phyloP scores from a whole-genome alignment of 1,284 basidiomycete species.

The Clitocybe nebularis region DNA sequence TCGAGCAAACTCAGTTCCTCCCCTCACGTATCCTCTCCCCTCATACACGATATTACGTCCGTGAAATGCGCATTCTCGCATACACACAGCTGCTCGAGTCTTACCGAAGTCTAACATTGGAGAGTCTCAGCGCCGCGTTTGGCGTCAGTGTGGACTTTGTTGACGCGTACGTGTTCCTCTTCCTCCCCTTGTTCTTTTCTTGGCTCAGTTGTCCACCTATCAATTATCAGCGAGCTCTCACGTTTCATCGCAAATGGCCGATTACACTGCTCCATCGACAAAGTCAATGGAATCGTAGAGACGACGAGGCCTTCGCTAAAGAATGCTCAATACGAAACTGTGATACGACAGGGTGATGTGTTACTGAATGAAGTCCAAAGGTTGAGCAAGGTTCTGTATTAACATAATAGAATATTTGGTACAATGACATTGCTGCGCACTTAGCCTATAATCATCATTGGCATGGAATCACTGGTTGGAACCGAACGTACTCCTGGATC shows the following conservation, averaged over 20 bases:
- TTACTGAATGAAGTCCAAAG: conserved; percentile 76
- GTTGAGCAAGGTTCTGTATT: conserved; percentile 63
- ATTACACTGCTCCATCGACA: conserved; percentile 90
- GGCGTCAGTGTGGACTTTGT: conserved; percentile 89
- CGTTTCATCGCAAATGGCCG: conserved; percentile 92
- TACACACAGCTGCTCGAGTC: conserved; percentile 91
- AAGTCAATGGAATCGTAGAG: conserved; percentile 90
- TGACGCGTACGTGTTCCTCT: conserved; percentile 78
- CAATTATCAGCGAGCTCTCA: conserved; percentile 71
- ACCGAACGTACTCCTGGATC: too few species aligned
- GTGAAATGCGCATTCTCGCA: conserved; percentile 96
- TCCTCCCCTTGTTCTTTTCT: neutral
- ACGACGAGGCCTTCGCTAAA: conserved; percentile 88
- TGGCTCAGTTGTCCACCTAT: neutral
- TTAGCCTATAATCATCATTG: too few species aligned
- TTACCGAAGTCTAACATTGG: conserved; percentile 87
- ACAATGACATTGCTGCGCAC: too few species aligned
- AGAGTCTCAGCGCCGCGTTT: conserved; percentile 84
- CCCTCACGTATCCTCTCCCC: conserved; percentile 84
- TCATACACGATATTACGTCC: conserved; percentile 88
- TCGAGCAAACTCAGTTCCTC: conserved; percentile 85
- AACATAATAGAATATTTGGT: too few species aligned
- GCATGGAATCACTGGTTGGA: too few species aligned
- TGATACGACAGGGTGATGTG: conserved; percentile 62
- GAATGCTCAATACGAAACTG: conserved; percentile 87